phyloP scores from a whole-genome alignment of 257 asterid genomes.

The Rhazya stricta region DNA sequence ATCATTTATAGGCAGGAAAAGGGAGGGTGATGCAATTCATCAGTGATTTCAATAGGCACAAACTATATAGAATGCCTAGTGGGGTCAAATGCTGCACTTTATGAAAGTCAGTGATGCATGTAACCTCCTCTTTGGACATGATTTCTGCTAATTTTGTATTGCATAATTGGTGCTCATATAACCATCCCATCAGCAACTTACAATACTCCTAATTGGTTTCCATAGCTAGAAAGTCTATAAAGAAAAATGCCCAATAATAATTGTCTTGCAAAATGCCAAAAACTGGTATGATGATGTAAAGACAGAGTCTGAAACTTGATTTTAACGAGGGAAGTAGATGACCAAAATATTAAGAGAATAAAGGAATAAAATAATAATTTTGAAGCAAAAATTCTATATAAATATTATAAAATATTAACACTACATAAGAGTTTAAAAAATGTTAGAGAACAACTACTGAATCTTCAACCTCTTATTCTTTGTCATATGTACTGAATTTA shows the following conservation, averaged over 20 bases:
- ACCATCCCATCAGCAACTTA: constrained; percentile 16
- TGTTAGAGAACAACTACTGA: too few species aligned
- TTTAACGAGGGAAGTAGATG: too few species aligned
- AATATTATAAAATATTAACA: too few species aligned
- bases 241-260: not conserved
- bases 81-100: constrained; percentile 33
- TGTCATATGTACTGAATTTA: not conserved
- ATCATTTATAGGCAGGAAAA: constrained; percentile 47
- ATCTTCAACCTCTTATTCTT: not conserved
- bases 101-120: constrained; percentile 30
- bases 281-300: not conserved
- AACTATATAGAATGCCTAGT: constrained; percentile 11
- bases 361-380: too few species aligned
- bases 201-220: not conserved
- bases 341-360: too few species aligned
- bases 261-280: not conserved
- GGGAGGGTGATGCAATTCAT: not conserved
- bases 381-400: too few species aligned
- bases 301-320: too few species aligned
- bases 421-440: too few species aligned
- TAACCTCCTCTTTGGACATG: constrained; percentile 8
- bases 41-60: constrained; percentile 1
- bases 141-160: not conserved
- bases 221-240: not conserved
- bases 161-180: constrained; percentile 9